These are phyloP conservation scores for Phalaenopsis aphrodite DNA, from an alignment of 106 monocot genomes.

Conservation along the genomic window DNA sequence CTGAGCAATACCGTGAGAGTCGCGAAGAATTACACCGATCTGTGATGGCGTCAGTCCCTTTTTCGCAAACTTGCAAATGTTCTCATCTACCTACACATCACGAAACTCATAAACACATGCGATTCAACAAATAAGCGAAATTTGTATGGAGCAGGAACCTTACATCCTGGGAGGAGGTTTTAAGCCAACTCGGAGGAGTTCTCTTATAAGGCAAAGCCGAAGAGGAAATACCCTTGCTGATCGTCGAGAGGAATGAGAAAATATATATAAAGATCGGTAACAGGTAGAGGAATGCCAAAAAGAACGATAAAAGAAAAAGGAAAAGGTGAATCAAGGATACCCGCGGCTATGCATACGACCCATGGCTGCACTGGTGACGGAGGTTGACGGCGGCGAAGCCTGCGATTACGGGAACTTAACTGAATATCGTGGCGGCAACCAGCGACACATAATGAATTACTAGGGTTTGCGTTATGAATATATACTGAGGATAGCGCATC, in stretches of 20 bases:
- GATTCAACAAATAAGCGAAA: not conserved
- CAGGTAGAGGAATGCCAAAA: not conserved
- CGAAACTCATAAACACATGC: not conserved
- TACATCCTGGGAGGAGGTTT: slow-evolving; percentile 55
- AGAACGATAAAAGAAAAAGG: not conserved
- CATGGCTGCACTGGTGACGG: slow-evolving; percentile 21
- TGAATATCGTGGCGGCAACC: not conserved
- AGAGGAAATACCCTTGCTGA: slow-evolving; percentile 63
- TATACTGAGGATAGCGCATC: not conserved
- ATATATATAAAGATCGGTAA: not conserved
- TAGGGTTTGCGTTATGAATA: not conserved
- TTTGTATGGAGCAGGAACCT: not conserved
- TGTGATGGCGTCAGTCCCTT: slow-evolving; percentile 78
- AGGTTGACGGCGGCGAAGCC: slow-evolving; percentile 1
- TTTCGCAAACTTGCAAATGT: slow-evolving; percentile 73
- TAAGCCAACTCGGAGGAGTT: slow-evolving; percentile 73
- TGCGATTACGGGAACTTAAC: not conserved
- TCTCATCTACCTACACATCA: slow-evolving; percentile 54
- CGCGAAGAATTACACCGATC: slow-evolving; percentile 82
- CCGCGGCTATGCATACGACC: slow-evolving; percentile 58
- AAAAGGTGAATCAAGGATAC: slow-evolving; percentile 7
- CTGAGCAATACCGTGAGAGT: slow-evolving; percentile 79
- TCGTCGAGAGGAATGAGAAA: not conserved
- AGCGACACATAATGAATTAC: not conserved
- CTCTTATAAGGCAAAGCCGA: slow-evolving; percentile 76